Conservation (phyloP, 345 rosid genomes). For the Syzygium grande region DNA sequence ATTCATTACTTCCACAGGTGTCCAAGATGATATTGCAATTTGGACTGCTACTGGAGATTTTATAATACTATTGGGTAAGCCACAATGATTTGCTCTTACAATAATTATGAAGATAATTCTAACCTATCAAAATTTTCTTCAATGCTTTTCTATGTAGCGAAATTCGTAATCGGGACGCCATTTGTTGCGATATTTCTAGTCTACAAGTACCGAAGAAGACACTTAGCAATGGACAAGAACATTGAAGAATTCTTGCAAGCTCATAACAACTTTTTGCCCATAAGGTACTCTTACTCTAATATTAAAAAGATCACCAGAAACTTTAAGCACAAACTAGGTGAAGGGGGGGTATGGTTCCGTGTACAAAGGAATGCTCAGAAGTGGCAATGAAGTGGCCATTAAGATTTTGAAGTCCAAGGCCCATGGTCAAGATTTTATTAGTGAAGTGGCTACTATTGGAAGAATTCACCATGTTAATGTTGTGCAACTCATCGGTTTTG, state of each 20-base stretch:
- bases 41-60: rapidly evolving
- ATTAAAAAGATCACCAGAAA: not conserved
- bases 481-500: not conserved
- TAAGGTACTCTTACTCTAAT: not conserved
- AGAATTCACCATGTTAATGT: not conserved
- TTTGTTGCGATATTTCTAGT: not conserved
- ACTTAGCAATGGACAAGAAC: not conserved
- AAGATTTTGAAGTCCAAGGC: not conserved
- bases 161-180: not conserved
- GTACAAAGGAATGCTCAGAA: not conserved
- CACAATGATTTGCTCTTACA: not conserved
- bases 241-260: not conserved
- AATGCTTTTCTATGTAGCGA: not conserved
- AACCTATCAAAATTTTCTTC: not conserved
- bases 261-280: not conserved
- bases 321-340: not conserved
- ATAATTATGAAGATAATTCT: not conserved
- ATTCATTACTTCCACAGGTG: not conserved
- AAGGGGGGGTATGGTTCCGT: not conserved
- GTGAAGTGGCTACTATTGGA: not conserved
- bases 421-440: not conserved
- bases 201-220: not conserved
- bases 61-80: not conserved
- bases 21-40: no score
- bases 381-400: not conserved